Evolutionary conservation across 2,329 filamentous ascomycete genomes (phyloP).

Genomic region (Fonsecaea pugnacius): DNA sequence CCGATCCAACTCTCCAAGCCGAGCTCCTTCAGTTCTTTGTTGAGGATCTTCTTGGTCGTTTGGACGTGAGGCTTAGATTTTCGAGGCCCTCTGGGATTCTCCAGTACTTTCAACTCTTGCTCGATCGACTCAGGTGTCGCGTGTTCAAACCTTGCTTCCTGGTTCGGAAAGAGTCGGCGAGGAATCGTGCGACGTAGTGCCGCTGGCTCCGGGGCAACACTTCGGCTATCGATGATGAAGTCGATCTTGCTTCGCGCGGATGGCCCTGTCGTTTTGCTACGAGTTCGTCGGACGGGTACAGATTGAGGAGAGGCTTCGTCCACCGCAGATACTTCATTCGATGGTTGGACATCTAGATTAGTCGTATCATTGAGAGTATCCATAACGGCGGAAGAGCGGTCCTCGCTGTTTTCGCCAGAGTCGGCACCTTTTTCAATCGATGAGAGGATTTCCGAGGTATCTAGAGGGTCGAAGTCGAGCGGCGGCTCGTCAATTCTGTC

Average conservation of each 20-base stretch:
- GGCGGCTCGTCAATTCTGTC: background rate
- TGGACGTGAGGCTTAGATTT: conserved; percentile 16
- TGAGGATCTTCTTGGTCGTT: conserved; percentile 21
- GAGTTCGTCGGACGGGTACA: conserved; percentile 10
- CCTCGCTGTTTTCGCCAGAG: conserved; percentile 28
- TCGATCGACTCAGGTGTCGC: conserved; percentile 19
- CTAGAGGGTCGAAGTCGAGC: conserved; percentile 1
- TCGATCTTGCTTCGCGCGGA: conserved; percentile 5
- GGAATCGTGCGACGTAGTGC: conserved; percentile 9
- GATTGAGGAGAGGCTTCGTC: conserved; percentile 7
- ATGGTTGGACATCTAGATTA: too few species aligned
- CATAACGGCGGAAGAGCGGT: background rate
- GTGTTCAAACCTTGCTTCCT: conserved; percentile 8
- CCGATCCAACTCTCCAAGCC: conserved; percentile 32
- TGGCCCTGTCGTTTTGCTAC: conserved; percentile 10
- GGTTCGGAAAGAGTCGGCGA: conserved; percentile 2
- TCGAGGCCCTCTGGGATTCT: conserved; percentile 9
- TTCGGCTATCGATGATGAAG: conserved; percentile 10
- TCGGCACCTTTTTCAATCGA: conserved; percentile 22
- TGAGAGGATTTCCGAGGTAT: background rate
- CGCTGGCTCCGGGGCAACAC: conserved; percentile 26
- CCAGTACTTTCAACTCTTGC: conserved; percentile 3
- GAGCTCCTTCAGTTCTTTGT: conserved; percentile 27
- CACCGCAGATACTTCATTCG: background rate
- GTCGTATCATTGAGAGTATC: background rate